Conservation (phyloP, 768 basidiomycete genomes). For the Rhizopogon rudus region DNA sequence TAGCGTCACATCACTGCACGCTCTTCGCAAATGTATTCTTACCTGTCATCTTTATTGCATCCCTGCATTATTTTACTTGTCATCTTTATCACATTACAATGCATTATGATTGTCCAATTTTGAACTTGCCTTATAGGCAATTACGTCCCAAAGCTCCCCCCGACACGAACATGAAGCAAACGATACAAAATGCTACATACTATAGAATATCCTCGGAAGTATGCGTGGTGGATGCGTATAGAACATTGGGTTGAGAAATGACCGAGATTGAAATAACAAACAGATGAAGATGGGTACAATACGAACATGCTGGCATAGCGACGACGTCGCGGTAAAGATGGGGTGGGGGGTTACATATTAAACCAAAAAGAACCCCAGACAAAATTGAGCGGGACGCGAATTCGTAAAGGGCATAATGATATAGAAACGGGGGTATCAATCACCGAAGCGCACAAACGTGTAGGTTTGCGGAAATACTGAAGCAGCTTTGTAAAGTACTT, state of each 20-base stretch:
- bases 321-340: not conserved
- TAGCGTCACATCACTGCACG: not conserved
- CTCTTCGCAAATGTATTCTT: not conserved
- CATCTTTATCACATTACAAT: no score
- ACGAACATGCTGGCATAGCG: not conserved
- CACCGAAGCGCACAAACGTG: not conserved
- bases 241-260: not conserved
- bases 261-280: not conserved
- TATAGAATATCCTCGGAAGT: not conserved
- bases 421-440: not conserved
- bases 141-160: not conserved
- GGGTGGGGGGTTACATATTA: not conserved
- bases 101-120: no score
- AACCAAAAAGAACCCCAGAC: not conserved
- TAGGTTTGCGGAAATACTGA: not conserved
- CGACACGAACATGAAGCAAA: not conserved
- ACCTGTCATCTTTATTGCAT: not conserved
- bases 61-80: not conserved
- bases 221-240: not conserved
- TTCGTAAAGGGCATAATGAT: not conserved
- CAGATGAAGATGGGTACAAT: not conserved
- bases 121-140: not conserved
- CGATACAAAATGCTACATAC: conserved; percentile 1
- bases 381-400: not conserved
- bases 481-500: not conserved